phyloP scores from a whole-genome alignment of 176 grass and related monocot genomes.

The Paspalum vaginatum region DNA sequence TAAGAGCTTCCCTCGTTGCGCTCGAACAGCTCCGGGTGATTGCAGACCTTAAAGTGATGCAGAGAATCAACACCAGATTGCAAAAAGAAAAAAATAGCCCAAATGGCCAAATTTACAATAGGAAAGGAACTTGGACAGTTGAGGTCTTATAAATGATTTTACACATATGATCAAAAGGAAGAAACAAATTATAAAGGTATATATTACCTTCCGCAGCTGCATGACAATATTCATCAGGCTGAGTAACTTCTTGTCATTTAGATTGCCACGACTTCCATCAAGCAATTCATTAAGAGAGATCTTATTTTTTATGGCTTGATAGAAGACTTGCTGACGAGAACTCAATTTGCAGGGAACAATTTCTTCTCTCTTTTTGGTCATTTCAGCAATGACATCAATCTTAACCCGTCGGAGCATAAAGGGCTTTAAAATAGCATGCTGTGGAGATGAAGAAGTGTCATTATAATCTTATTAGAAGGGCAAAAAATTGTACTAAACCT shows the following conservation, averaged over 20 bases:
- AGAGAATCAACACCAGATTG: constrained; percentile 9
- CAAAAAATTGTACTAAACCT: constrained; percentile 3
- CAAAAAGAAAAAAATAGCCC: neutral
- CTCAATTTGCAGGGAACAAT: constrained; percentile 93
- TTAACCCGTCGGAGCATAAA: constrained; percentile 98
- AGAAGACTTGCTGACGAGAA: constrained; percentile 95
- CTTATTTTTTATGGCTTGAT: constrained; percentile 99
- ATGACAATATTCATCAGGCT: constrained; percentile 99
- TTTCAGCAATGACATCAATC: constrained; percentile 99
- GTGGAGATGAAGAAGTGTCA: constrained; percentile 33
- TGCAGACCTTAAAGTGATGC: constrained; percentile 78
- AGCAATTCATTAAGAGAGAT: constrained; percentile 94
- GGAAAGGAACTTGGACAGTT: neutral
- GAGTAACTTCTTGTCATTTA: constrained; percentile 94
- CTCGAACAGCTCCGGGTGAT: constrained; percentile 99
- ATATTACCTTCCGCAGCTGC: constrained; percentile 92
- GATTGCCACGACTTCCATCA: constrained; percentile 82
- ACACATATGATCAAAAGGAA: constrained; percentile 31
- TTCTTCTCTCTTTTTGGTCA: constrained; percentile 96
- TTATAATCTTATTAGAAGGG: constrained; percentile 24
- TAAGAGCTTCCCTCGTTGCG: constrained; percentile 97
- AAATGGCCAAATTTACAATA: constrained; percentile 2
- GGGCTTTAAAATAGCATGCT: constrained; percentile 98
- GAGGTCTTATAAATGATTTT: neutral
- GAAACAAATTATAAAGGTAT: neutral